These are phyloP conservation scores for Rhodotorula graminis DNA, from an alignment of 768 basidiomycete genomes.

Conservation along the genomic window DNA sequence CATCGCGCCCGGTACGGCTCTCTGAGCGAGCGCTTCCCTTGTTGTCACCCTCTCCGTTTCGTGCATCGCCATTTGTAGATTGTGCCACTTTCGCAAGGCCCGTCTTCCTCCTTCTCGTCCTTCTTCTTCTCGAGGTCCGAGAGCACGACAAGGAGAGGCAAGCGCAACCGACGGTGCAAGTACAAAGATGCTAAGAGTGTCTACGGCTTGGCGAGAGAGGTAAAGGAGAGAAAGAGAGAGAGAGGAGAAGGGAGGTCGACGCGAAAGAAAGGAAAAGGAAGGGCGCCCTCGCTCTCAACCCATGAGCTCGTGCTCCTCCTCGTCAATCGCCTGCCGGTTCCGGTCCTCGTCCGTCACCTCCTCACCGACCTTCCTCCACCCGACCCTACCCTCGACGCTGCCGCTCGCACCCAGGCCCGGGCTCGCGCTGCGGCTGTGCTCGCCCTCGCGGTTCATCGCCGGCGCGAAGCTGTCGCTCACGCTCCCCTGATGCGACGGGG, in stretches of 20 bases:
- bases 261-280: too few species aligned
- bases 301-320: slow-evolving; percentile 36
- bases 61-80: too few species aligned
- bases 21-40: neutral
- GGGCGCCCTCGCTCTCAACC: neutral
- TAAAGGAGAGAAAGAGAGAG: neutral
- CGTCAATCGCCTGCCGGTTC: neutral
- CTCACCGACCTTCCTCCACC: slow-evolving; percentile 29
- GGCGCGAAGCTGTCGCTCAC: too few species aligned
- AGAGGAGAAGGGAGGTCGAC: neutral
- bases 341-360: slow-evolving; percentile 8
- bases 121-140: too few species aligned
- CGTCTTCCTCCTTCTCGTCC: too few species aligned
- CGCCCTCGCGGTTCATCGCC: too few species aligned
- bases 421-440: neutral
- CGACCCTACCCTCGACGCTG: neutral
- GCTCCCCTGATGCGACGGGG: too few species aligned
- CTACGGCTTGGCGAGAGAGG: too few species aligned
- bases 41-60: neutral
- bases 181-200: too few species aligned
- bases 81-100: too few species aligned
- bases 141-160: too few species aligned
- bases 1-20: neutral
- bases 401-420: neutral
- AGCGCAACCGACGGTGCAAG: too few species aligned